Percentiles rank a stretch among this genome's conserved stretches.
Evolutionary conservation across 805 yeast genomes (phyloP).

Genomic region (Teunomyces kruisii): DNA sequence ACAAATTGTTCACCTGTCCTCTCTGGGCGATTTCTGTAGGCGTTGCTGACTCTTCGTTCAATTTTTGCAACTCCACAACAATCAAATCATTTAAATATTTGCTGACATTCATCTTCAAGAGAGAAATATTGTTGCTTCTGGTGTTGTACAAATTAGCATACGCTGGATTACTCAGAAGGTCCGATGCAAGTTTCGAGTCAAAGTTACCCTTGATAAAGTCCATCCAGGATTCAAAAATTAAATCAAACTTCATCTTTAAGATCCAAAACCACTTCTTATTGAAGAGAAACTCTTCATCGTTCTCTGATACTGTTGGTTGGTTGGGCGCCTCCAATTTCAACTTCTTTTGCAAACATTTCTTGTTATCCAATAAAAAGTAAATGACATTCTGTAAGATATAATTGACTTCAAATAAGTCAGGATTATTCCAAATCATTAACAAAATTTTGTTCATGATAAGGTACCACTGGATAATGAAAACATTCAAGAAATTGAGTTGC

Average conservation of each 20-base stretch:
- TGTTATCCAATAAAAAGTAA: constrained; percentile 46
- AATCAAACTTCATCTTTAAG: constrained; percentile 20
- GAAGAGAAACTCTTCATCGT: constrained; percentile 20
- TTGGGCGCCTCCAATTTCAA: constrained; percentile 4
- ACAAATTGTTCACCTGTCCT: neutral
- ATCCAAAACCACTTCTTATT: constrained; percentile 28
- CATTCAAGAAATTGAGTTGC: constrained; percentile 31
- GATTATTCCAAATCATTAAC: constrained; percentile 22
- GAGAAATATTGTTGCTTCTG: constrained; percentile 13
- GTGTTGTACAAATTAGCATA: constrained; percentile 3
- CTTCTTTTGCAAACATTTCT: constrained; percentile 8
- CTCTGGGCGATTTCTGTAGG: neutral
- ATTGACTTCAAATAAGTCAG: constrained; percentile 18
- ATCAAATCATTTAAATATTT: constrained; percentile 14
- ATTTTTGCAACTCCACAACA: constrained; percentile 12
- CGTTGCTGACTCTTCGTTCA: constrained; percentile 3
- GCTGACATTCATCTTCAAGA: constrained; percentile 14
- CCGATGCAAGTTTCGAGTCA: constrained; percentile 3
- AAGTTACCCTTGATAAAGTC: constrained; percentile 13
- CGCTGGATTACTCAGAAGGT: constrained; percentile 1
- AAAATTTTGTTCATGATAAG: constrained; percentile 45
- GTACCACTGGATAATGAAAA: constrained; percentile 46
- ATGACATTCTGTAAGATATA: constrained; percentile 47
- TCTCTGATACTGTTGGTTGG: neutral
- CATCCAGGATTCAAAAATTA: constrained; percentile 26